Evolutionary conservation across 2,329 filamentous ascomycete species (phyloP).

Genomic region (Beauveria sp.): DNA sequence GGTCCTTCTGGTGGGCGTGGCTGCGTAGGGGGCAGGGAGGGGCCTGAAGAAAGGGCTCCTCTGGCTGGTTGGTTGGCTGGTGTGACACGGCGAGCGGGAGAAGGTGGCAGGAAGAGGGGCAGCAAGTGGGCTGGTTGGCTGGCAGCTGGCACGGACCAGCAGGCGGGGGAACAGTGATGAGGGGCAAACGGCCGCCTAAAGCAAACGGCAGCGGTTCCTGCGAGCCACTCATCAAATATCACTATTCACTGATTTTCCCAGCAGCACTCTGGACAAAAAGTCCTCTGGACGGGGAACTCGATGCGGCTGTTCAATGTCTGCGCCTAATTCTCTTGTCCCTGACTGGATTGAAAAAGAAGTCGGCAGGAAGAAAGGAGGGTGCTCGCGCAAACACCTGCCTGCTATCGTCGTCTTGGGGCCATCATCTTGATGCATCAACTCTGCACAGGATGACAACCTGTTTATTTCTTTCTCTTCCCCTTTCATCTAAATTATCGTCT

Average conservation of each 20-base stretch:
- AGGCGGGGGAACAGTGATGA: not conserved
- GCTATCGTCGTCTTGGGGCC: no score
- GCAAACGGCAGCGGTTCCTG: constrained; percentile 1
- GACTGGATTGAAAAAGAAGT: no score
- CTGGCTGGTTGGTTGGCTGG: not conserved
- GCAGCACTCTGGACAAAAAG: no score
- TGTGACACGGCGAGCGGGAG: not conserved
- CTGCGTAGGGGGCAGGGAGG: not conserved
- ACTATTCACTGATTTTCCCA: no score
- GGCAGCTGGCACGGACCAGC: constrained; percentile 6
- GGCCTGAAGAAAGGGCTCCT: not conserved
- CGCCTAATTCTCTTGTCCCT: no score
- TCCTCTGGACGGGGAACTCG: no score
- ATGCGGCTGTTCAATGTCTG: no score
- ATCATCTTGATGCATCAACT: no score
- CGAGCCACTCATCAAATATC: not conserved
- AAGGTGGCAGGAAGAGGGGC: not conserved
- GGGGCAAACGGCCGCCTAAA: not conserved
- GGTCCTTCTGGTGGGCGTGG: no score
- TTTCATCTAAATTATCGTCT: not conserved
- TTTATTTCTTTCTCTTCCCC: not conserved
- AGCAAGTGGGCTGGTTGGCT: not conserved
- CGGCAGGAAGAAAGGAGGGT: no score
- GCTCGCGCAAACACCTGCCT: no score
- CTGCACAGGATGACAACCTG: not conserved